phyloP scores from a whole-genome alignment of 139 green algal species.

The Micractinium conductrix region DNA sequence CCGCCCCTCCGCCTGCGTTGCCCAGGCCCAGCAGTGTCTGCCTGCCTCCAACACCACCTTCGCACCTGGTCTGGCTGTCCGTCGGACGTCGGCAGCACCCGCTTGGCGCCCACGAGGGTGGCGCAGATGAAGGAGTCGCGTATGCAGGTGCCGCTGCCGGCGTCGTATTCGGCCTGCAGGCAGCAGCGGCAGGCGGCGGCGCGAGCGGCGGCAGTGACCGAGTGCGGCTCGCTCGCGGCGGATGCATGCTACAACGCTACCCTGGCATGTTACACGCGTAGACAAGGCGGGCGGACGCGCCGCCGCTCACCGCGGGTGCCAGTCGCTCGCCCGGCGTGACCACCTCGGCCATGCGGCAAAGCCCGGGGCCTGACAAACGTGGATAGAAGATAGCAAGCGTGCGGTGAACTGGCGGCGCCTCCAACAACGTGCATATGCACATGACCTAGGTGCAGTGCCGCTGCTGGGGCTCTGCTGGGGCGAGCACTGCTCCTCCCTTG shows the following conservation, averaged over 20 bases:
- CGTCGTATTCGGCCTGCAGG: constrained; percentile 41
- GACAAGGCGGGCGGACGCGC: too few species aligned
- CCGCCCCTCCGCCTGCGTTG: neutral
- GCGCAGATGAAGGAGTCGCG: constrained; percentile 56
- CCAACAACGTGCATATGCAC: too few species aligned
- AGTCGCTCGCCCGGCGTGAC: constrained; percentile 31
- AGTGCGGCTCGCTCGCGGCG: too few species aligned
- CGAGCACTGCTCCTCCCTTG: too few species aligned
- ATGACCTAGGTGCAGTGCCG: too few species aligned
- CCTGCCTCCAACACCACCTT: neutral
- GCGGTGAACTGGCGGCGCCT: too few species aligned
- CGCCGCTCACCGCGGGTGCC: constrained; percentile 34
- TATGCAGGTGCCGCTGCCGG: constrained; percentile 62
- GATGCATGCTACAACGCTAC: neutral
- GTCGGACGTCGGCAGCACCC: neutral
- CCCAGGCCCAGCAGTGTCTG: too few species aligned
- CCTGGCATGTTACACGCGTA: too few species aligned
- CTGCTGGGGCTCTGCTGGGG: too few species aligned
- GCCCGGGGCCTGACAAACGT: too few species aligned
- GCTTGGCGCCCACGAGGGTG: constrained; percentile 55
- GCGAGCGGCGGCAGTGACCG: neutral
- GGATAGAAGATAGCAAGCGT: too few species aligned
- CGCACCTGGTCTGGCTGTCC: constrained; percentile 1
- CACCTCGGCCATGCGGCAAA: constrained; percentile 19
- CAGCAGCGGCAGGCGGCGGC: neutral